Evolutionary conservation across 805 yeast genomes (phyloP).

Genomic region (Lachancea quebecensis): DNA sequence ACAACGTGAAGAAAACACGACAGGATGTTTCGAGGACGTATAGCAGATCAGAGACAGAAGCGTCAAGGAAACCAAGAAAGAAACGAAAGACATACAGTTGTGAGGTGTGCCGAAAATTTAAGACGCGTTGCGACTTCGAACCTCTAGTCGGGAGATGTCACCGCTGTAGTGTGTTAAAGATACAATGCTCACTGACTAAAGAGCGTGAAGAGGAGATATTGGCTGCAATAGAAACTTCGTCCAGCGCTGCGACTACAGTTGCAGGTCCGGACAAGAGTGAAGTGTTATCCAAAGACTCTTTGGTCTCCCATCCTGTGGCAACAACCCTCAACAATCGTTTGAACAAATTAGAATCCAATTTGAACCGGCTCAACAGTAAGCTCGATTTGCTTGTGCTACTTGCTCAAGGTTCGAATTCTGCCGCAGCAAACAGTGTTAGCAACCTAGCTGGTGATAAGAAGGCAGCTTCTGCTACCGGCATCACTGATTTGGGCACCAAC

Average conservation of each 20-base stretch:
- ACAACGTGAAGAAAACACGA: background rate
- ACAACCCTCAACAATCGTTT: slow-evolving; percentile 15
- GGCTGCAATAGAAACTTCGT: slow-evolving; percentile 17
- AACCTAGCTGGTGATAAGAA: background rate
- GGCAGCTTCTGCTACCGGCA: background rate
- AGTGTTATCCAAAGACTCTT: background rate
- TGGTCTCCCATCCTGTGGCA: slow-evolving; percentile 7
- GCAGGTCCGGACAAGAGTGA: background rate
- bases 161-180: slow-evolving; percentile 42
- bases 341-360: slow-evolving; percentile 22
- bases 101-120: slow-evolving; percentile 45
- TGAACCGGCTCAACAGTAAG: slow-evolving; percentile 18
- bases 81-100: slow-evolving; percentile 41
- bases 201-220: slow-evolving; percentile 25
- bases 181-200: slow-evolving; percentile 42
- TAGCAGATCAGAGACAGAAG: background rate
- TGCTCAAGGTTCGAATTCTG: slow-evolving; percentile 16
- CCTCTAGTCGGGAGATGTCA: slow-evolving; percentile 40
- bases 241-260: slow-evolving; percentile 6
- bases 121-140: slow-evolving; percentile 52
- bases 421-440: slow-evolving; percentile 3
- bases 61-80: slow-evolving; percentile 25
- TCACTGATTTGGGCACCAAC: no score
- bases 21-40: background rate
- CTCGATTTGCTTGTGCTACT: slow-evolving; percentile 19